Percentiles rank a stretch among this genome's conserved stretches.
Conservation (phyloP, 176 grass and related monocot species). For the Phragmites australis region DNA sequence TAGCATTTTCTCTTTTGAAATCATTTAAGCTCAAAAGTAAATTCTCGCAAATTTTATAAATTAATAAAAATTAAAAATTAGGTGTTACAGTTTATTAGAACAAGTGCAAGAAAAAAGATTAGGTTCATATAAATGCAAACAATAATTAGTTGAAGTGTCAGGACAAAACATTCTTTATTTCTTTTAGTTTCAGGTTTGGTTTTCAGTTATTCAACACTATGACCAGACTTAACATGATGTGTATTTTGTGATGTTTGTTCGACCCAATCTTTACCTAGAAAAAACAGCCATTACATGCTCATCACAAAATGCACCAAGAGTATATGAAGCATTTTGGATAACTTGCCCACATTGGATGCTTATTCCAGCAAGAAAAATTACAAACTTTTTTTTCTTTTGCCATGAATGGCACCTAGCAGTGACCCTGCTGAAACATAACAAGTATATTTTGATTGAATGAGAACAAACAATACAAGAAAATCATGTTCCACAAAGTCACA, state of each 20-base stretch:
- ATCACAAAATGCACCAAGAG: not conserved
- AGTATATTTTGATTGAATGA: not conserved
- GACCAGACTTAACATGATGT: not conserved
- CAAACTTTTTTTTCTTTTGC: not conserved
- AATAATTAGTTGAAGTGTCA: not conserved
- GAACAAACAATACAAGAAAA: not conserved
- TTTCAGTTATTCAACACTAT: not conserved
- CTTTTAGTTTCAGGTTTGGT: not conserved
- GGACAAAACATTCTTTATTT: not conserved
- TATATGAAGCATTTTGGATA: not conserved
- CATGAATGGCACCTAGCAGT: not conserved
- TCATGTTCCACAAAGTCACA: constrained; percentile 2
- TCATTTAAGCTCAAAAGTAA: too few relatives aligned
- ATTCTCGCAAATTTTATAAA: too few relatives aligned
- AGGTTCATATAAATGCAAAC: not conserved
- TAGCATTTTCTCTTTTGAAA: too few relatives aligned
- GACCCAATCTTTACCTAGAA: not conserved
- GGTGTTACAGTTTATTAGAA: too few relatives aligned
- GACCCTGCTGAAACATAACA: not conserved
- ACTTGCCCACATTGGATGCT: not conserved
- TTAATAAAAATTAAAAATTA: too few relatives aligned
- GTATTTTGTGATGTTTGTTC: not conserved
- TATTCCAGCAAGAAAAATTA: not conserved
- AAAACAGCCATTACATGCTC: not conserved
- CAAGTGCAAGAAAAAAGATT: not conserved